These are phyloP conservation scores for Cenchrus fungigraminus DNA, from an alignment of 176 grass and related monocot genomes.

Conservation along the genomic window DNA sequence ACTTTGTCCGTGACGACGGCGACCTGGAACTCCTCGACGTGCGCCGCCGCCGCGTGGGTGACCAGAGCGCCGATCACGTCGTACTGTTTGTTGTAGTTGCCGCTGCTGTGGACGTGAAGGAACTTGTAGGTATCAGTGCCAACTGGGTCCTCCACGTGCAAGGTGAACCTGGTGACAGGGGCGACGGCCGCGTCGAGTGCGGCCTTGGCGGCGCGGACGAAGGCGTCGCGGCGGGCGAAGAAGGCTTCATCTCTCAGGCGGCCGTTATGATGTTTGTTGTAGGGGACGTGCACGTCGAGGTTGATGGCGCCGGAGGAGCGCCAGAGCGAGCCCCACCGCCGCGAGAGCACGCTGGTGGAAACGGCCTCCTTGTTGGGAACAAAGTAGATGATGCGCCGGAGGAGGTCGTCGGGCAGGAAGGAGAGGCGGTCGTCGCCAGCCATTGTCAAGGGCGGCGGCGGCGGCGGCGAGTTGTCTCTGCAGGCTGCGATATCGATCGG, in stretches of 20 bases:
- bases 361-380: neutral
- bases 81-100: neutral
- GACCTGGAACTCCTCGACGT: neutral
- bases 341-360: neutral
- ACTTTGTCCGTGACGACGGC: no score
- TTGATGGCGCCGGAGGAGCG: neutral
- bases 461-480: neutral
- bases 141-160: neutral
- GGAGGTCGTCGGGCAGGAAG: neutral
- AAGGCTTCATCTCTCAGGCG: neutral
- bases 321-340: slow-evolving; percentile 1
- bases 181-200: neutral
- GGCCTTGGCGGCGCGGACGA: neutral
- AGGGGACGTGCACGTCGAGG: neutral
- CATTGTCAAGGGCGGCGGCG: neutral
- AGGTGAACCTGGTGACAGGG: neutral
- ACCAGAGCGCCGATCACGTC: neutral
- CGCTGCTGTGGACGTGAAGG: neutral
- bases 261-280: no score
- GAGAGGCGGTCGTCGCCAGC: neutral
- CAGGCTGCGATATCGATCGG: neutral
- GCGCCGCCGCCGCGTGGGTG: neutral
- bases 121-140: neutral
- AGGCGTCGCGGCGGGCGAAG: neutral
- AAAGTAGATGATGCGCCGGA: neutral